Conservation (phyloP, 305 asterid species). For the Salvia sclarea region DNA sequence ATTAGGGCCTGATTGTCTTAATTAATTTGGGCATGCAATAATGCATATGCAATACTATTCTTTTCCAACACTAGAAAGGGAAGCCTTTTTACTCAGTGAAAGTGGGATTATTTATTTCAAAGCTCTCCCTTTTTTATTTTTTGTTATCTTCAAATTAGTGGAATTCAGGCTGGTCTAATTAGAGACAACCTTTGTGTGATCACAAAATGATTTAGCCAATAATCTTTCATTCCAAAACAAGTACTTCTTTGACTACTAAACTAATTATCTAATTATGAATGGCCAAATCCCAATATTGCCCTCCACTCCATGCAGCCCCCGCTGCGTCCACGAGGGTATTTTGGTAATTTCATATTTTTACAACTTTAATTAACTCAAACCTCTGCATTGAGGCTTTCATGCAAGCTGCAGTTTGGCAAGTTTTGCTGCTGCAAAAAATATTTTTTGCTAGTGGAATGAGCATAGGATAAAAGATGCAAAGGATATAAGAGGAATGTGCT, state of each 20-base stretch:
- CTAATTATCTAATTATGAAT: not conserved
- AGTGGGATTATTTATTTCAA: constrained; percentile 44
- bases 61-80: constrained; percentile 28
- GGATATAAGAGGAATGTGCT: constrained; percentile 74
- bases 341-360: constrained; percentile 10
- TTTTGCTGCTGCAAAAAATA: constrained; percentile 34
- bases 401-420: constrained; percentile 33
- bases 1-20: too few species aligned
- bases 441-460: constrained; percentile 57
- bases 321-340: constrained; percentile 9
- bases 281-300: constrained; percentile 22
- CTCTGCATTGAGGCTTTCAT: constrained; percentile 8
- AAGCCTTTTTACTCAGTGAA: constrained; percentile 27
- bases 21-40: constrained; percentile 22
- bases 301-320: constrained; percentile 26
- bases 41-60: constrained; percentile 19
- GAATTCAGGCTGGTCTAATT: constrained; percentile 61
- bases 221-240: constrained; percentile 28
- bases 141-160: constrained; percentile 53
- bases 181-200: constrained; percentile 41
- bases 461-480: constrained; percentile 54
- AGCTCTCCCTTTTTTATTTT: not conserved
- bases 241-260: constrained; percentile 13
- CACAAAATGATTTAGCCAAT: constrained; percentile 38
- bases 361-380: constrained; percentile 34